Base-by-base conservation (phyloP, 108 stramenopile genomes). In the Nannochloropsis gaditana region DNA sequence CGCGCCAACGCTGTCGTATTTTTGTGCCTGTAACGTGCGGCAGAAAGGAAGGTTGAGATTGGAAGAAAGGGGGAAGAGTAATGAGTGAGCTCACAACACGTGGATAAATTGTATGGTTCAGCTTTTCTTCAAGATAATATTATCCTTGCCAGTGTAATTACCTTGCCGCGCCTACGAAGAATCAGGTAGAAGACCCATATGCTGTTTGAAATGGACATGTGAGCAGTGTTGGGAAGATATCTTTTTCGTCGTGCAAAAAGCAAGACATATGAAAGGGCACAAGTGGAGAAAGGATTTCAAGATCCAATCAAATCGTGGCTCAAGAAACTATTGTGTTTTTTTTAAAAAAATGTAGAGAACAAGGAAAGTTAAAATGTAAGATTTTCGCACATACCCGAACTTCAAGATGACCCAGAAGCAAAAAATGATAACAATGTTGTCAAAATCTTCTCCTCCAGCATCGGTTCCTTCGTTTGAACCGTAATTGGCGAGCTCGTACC, bases 401-500 rank as follows among this genome's bases (percentile, higher is more conserved):
- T 8, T 73, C 19, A 73, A 6, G 6, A 73, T 73, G n/a, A 8
- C 59, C 59, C 59, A 73, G 59, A 73, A 73, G 59, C 59, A 73
- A n/a, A 73, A 73, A 73, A 73, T 3, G 59, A 73, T 73, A 2
- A 73, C 59, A 73, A 73, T 3, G 6, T 73, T 73, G n/a, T 73
- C 59, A n/a, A 73, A 73, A n/a, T 73, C 59, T n/a, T 73, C 59
- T n/a, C 59, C 59, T 73, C 59, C 59, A n/a, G 5, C 5, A n/a
- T 73, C 59, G 4, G 59, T 73, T 15, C 59, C 59, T 15, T 73
- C 59, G 59, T 73, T 73, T 15, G 59, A n/a, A 15, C 59, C 59
- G 59, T 73, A 73, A n/a, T 73, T 73, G 59, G 59, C 59, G 59
- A 73, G 59, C 8, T 73, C 59, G 59, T 73, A 73, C 19, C 59